Evolutionary conservation across 2,329 filamentous ascomycete species (phyloP).

Genomic region (Graphilbum fragrans): DNA sequence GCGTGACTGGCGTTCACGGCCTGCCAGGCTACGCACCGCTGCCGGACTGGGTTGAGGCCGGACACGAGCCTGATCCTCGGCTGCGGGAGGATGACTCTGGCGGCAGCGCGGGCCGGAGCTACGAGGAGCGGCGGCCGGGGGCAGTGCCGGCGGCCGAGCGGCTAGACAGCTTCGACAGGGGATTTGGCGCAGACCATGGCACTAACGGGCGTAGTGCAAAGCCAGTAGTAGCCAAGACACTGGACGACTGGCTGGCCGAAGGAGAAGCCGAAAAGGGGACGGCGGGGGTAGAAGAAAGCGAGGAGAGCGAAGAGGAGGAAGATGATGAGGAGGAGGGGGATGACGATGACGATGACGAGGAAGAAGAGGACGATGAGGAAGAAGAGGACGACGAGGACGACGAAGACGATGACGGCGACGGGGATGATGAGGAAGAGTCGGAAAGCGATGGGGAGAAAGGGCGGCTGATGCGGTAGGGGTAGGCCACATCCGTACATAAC

Average conservation of each 20-base stretch:
- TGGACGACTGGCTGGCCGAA: conserved; percentile 89
- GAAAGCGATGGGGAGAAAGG: conserved; percentile 39
- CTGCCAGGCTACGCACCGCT: conserved; percentile 68
- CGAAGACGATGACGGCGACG: conserved; percentile 11
- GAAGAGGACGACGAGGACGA: conserved; percentile 43
- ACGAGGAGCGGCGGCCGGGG: conserved; percentile 23
- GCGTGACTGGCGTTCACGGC: conserved; percentile 46
- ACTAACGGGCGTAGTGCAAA: conserved; percentile 40
- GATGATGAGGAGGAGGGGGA: conserved; percentile 37
- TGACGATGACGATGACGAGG: conserved; percentile 27
- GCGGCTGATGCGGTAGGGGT: not conserved
- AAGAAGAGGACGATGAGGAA: conserved; percentile 47
- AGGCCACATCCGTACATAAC: too few species aligned
- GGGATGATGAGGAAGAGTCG: conserved; percentile 48
- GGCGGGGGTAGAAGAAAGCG: conserved; percentile 32
- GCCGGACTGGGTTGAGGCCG: conserved; percentile 74
- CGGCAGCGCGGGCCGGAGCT: conserved; percentile 19
- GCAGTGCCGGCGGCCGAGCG: conserved; percentile 47
- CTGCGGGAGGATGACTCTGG: conserved; percentile 50
- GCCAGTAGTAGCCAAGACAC: conserved; percentile 52
- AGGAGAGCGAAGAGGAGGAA: conserved; percentile 37
- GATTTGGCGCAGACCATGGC: conserved; percentile 12
- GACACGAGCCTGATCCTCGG: conserved; percentile 64
- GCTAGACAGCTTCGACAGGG: conserved; percentile 43
- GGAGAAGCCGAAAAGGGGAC: conserved; percentile 42